Conservation (phyloP, 2,329 filamentous ascomycete genomes). For the Septoria petroselini region DNA sequence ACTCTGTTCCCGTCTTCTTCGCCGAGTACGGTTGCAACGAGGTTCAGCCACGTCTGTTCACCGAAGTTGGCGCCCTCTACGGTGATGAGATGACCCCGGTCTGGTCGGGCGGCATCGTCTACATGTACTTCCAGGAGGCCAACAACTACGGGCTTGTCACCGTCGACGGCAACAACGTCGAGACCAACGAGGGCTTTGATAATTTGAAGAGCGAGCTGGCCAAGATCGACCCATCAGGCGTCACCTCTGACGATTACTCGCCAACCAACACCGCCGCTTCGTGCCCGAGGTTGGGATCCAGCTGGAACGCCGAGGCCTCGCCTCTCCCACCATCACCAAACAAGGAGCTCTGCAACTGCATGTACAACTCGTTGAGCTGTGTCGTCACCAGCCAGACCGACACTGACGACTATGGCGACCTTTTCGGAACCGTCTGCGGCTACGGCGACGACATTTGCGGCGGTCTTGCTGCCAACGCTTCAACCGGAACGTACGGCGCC, state of each 20-base stretch:
- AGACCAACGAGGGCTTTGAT: constrained; percentile 70
- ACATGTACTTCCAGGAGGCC: constrained; percentile 93
- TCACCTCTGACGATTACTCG: constrained; percentile 65
- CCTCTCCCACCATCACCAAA: constrained; percentile 81
- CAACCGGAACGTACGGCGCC: constrained; percentile 67
- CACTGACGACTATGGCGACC: constrained; percentile 57
- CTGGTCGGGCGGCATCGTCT: constrained; percentile 95
- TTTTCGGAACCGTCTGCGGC: constrained; percentile 75
- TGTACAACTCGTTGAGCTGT: constrained; percentile 72
- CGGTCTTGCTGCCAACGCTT: constrained; percentile 66
- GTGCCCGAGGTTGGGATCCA: constrained; percentile 65
- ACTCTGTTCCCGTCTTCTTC: constrained; percentile 95
- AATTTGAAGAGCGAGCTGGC: constrained; percentile 68
- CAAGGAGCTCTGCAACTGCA: constrained; percentile 76
- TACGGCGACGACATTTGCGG: constrained; percentile 55
- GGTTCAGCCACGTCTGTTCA: constrained; percentile 69
- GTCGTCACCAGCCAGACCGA: constrained; percentile 59
- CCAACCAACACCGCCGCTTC: constrained; percentile 66
- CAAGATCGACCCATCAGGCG: constrained; percentile 63
- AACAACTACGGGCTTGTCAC: constrained; percentile 84
- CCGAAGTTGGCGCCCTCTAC: constrained; percentile 81
- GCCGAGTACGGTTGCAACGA: constrained; percentile 97
- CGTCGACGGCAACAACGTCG: constrained; percentile 58
- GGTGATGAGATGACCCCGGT: constrained; percentile 75
- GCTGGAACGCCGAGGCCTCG: constrained; percentile 66